A percentile compares a stretch with the other conserved stretches of the same genome.
These are phyloP conservation scores for Asparagopsis taxiformis DNA, from an alignment of 31 red algal genomes.

Conservation along the genomic window DNA sequence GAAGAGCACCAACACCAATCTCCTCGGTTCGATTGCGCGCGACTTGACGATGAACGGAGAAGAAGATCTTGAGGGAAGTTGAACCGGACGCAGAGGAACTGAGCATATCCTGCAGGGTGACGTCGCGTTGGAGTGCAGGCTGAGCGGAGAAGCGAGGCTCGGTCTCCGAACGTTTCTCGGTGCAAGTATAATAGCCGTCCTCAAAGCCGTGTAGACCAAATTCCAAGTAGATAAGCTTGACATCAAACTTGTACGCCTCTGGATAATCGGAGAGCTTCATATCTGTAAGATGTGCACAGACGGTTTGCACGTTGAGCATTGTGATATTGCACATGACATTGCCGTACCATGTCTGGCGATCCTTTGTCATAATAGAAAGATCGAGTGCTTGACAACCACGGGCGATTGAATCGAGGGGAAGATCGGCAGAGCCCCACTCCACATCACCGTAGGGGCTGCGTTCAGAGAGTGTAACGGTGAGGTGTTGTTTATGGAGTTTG, in stretches of 20 bases:
- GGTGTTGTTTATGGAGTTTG: constrained; percentile 47
- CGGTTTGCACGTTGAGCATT: constrained; percentile 46
- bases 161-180: constrained; percentile 58
- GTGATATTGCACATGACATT: constrained; percentile 38
- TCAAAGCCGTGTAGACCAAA: constrained; percentile 35
- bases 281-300: constrained; percentile 56
- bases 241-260: constrained; percentile 54
- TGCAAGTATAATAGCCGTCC: constrained; percentile 22
- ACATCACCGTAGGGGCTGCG: constrained; percentile 57
- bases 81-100: constrained; percentile 10
- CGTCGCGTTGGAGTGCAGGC: constrained; percentile 41
- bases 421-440: constrained; percentile 30
- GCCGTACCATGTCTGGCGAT: constrained; percentile 34
- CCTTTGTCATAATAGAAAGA: constrained; percentile 43
- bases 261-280: constrained; percentile 58
- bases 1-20: constrained; percentile 66
- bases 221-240: constrained; percentile 68
- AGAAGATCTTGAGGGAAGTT: constrained; percentile 42
- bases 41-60: constrained; percentile 67
- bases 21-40: constrained; percentile 66
- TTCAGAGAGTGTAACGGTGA: constrained; percentile 52
- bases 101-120: constrained; percentile 58
- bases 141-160: constrained; percentile 63
- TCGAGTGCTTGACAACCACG: constrained; percentile 36
- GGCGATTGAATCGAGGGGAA: constrained; percentile 53